Percentiles rank a stretch among this genome's conserved stretches.
These are phyloP conservation scores for Plantago ovata DNA, from an alignment of 257 asterid species.

Conservation along the genomic window DNA sequence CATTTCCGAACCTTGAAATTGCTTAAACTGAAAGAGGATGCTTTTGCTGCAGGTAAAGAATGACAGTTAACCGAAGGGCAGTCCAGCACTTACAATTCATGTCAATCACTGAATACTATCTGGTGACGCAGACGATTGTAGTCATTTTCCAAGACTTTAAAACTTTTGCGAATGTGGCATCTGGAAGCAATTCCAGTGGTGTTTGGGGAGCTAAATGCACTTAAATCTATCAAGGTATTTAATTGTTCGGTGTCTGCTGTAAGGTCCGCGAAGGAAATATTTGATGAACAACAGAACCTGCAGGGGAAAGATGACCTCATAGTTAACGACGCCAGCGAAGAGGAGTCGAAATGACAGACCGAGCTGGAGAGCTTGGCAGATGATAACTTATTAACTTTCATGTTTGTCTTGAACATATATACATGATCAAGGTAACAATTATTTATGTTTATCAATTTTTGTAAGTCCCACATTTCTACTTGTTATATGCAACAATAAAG, in stretches of 20 bases:
- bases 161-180: neutral
- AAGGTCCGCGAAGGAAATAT: neutral
- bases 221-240: neutral
- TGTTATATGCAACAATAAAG: no score
- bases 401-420: no score
- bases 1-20: neutral
- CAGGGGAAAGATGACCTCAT: neutral
- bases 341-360: neutral
- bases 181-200: neutral
- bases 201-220: neutral
- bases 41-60: neutral
- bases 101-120: neutral
- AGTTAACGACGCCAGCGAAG: neutral
- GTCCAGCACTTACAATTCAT: neutral
- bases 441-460: no score
- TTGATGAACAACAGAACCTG: neutral
- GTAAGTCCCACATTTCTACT: no score
- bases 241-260: neutral
- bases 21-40: neutral
- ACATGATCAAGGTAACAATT: no score
- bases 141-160: neutral
- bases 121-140: neutral
- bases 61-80: neutral
- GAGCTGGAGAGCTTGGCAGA: neutral
- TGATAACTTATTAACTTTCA: no score